Evolutionary conservation across 1,284 basidiomycete genomes (phyloP), one percentile per base, ranked within the genome.

Genomic region (Trametes pubescens): DNA sequence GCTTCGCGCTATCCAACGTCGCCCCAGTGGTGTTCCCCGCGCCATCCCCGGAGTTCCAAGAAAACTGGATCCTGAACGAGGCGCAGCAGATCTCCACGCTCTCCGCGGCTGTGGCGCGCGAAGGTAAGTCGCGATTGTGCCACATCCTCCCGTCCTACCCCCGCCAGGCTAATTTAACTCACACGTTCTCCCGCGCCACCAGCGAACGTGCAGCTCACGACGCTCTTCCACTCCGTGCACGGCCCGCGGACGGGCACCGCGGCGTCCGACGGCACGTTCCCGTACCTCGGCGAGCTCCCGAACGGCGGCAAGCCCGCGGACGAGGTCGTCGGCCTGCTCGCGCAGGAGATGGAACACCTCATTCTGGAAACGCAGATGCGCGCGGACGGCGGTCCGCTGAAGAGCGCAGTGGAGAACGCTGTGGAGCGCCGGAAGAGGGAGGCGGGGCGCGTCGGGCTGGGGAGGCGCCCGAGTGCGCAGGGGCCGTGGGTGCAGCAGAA

Each of bases 1-100:
- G 86, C 40, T 82, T 94, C 46, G 92, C 90, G 0, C 79, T 93
- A 21, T 85, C 84, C 18, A 83, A 88, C 38, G 86, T 95, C 3
- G 81, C 83, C 0, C 91, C 91, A 0, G 82, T 86, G 13, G 76
- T 93, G 44, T 83, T 88, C 60, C 86, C 87, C 1, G 26, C 66
- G 6, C 63, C 66, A 4, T 26, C 46, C 16, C 35, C 64, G 13
- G 68, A 68, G 40, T 54, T 54, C 34, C 59, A 62, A 29, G 62
- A 65, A 43, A 47, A 53, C 22, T 53, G 51, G 54, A 52, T 64
- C 32, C 7, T 60, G n/a, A 60, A 51, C 29, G 60, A 66, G 43
- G 64, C 64, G 29, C 49, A 62, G 64, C 59, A 64, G 53, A 71
- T 84, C n/a, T 74, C 77, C 16, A 69, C 71, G 4, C 66, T 82